Conservation (phyloP, 257 asterid species). For the Ophiorrhiza pumila region DNA sequence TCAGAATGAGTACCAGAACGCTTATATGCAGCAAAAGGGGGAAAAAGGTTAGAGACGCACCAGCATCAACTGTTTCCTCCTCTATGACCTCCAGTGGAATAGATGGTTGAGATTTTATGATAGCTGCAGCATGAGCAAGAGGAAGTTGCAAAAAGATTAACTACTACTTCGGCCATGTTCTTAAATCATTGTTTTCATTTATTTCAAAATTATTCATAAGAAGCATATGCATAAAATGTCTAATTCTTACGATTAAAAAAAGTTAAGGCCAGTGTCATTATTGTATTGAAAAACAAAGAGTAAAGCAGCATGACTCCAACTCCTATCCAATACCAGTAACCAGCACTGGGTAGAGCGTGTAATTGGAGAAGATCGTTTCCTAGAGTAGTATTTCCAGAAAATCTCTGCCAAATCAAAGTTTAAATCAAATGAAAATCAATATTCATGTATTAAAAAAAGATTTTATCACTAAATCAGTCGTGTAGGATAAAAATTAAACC, state of each 20-base stretch:
- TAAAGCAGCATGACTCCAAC: conserved; percentile 58
- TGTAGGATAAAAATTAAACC: conserved; percentile 36
- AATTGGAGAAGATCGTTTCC: conserved; percentile 52
- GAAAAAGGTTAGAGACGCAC: conserved; percentile 25
- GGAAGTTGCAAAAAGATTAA: conserved; percentile 2
- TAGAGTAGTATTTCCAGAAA: conserved; percentile 42
- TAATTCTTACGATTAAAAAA: conserved; percentile 61
- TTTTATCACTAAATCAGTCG: neutral
- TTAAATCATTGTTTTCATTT: no score
- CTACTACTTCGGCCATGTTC: neutral
- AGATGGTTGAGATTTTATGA: conserved; percentile 52
- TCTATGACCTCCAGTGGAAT: conserved; percentile 39
- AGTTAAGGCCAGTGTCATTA: conserved; percentile 60
- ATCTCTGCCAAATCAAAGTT: conserved; percentile 42
- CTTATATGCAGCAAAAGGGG: conserved; percentile 6
- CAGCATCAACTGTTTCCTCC: conserved; percentile 30
- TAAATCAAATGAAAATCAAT: neutral
- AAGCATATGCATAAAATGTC: conserved; percentile 7
- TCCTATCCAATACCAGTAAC: conserved; percentile 85
- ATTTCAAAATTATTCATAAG: neutral
- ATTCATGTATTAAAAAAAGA: neutral
- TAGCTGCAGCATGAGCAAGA: conserved; percentile 51
- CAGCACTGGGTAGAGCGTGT: conserved; percentile 55
- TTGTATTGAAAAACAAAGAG: conserved; percentile 57
- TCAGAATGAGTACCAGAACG: neutral